phyloP scores from a whole-genome alignment of 2,329 filamentous ascomycete species.

The Aspergillus luchuensis region DNA sequence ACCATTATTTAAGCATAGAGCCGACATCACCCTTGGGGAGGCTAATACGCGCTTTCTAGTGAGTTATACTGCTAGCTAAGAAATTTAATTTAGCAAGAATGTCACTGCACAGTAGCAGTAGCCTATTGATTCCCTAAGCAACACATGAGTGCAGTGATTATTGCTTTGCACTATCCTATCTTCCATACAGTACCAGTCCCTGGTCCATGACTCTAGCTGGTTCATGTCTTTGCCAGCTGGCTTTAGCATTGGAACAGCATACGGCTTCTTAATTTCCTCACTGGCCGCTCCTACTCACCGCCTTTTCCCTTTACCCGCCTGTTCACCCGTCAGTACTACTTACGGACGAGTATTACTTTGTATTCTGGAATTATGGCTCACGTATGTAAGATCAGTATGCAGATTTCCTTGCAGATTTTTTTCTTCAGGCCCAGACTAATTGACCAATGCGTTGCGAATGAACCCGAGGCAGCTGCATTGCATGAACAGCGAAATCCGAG shows the following conservation, averaged over 20 bases:
- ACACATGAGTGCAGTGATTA: background rate
- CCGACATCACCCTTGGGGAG: background rate
- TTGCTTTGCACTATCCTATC: background rate
- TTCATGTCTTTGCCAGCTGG: background rate
- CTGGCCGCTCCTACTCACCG: background rate
- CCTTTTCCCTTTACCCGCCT: background rate
- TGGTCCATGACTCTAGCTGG: background rate
- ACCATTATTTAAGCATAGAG: background rate
- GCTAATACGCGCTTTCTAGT: background rate
- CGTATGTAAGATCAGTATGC: background rate
- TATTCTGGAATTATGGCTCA: background rate
- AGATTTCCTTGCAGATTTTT: background rate
- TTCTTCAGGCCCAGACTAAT: background rate
- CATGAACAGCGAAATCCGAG: background rate
- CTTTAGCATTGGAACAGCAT: background rate
- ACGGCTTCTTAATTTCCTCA: background rate
- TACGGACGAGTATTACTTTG: background rate
- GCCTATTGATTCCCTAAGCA: background rate
- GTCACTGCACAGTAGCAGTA: background rate
- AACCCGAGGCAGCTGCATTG: background rate
- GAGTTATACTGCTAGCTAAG: background rate
- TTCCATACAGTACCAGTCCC: background rate
- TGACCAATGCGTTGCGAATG: background rate
- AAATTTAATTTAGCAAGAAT: background rate
- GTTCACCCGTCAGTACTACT: background rate